Evolutionary conservation across 768 basidiomycete species (phyloP).

Genomic region (Cantharellus cinnabarinus): DNA sequence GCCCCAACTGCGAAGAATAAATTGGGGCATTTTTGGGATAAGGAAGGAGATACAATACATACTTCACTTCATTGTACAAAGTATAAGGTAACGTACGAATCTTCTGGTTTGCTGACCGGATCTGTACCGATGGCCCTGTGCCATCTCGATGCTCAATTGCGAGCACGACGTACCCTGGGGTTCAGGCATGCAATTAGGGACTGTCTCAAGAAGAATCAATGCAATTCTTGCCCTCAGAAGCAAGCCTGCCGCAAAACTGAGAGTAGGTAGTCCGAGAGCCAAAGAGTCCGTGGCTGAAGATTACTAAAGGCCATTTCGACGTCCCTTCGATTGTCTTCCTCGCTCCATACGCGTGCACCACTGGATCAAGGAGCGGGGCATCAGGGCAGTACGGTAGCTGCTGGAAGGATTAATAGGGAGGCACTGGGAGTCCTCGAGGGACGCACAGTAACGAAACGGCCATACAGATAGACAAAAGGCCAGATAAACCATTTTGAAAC

Average conservation of each 20-base stretch:
- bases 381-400: slow-evolving; percentile 39
- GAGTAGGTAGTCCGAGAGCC: slow-evolving; percentile 47
- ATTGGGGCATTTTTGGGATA: too few species aligned
- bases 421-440: neutral
- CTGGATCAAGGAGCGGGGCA: slow-evolving; percentile 30
- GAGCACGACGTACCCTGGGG: slow-evolving; percentile 49
- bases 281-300: slow-evolving; percentile 73
- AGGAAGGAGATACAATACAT: too few species aligned
- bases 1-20: too few species aligned
- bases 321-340: neutral
- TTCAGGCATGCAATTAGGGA: too few species aligned
- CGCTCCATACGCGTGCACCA: neutral
- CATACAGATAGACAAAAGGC: slow-evolving; percentile 34
- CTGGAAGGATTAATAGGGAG: neutral
- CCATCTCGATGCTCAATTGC: slow-evolving; percentile 76
- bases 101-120: neutral
- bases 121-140: slow-evolving; percentile 27
- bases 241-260: slow-evolving; percentile 51
- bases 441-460: slow-evolving; percentile 26
- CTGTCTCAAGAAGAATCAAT: too few species aligned
- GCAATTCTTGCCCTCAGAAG: slow-evolving; percentile 24
- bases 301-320: slow-evolving; percentile 48
- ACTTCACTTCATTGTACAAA: too few species aligned
- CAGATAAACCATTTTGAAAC: slow-evolving; percentile 11
- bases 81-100: too few species aligned